A percentile compares a stretch with the other conserved stretches of the same genome.
phyloP scores from a whole-genome alignment of 495 filamentous ascomycete genomes.

The Massariosphaeria phaeospora region DNA sequence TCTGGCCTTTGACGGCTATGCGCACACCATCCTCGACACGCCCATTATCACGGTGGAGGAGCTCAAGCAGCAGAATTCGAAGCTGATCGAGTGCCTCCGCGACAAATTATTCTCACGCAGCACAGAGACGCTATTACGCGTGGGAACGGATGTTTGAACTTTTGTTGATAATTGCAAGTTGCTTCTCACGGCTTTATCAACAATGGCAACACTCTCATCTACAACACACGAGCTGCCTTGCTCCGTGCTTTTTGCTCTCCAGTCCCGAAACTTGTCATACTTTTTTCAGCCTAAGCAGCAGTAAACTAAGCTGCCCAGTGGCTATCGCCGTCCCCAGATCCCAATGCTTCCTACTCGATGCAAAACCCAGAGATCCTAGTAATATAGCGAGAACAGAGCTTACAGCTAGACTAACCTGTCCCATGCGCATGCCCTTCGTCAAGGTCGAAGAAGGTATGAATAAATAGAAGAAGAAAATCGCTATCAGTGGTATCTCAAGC shows the following conservation, averaged over 20 bases:
- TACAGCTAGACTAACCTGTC: no score
- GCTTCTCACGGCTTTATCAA: background rate
- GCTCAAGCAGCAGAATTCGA: no score
- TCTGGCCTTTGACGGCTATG: no score
- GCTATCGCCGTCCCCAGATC: background rate
- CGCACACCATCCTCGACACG: no score
- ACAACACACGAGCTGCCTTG: background rate
- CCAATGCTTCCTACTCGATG: background rate
- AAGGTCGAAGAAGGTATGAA: background rate
- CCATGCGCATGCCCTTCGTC: no score
- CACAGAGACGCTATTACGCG: background rate
- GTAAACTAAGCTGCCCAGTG: background rate
- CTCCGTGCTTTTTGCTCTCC: slow-evolving; percentile 1
- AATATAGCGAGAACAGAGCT: background rate
- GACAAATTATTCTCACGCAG: no score
- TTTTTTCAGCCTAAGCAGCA: background rate
- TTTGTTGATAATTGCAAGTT: background rate
- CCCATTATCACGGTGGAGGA: no score
- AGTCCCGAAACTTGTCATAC: background rate
- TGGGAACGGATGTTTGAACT: background rate
- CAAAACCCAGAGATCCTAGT: background rate
- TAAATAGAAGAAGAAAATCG: slow-evolving; percentile 10
- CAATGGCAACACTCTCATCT: slow-evolving; percentile 9
- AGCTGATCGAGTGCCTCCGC: no score
- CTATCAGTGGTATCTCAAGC: slow-evolving; percentile 33